phyloP scores from a whole-genome alignment of 169 alveolate genomes.

The Plasmodium reichenowi region DNA sequence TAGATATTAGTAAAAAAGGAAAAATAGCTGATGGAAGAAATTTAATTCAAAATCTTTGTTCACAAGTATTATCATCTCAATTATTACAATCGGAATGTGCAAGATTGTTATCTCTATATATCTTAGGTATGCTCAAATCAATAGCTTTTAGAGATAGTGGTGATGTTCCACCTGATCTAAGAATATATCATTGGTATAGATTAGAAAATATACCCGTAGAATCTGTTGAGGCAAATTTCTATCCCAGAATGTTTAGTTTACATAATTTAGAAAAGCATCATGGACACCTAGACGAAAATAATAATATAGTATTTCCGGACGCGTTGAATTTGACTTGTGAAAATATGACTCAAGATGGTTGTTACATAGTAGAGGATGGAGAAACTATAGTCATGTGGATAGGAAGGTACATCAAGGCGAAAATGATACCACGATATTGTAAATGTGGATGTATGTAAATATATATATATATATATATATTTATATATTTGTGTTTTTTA shows the following conservation, averaged over 20 bases:
- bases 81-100: conserved; percentile 76
- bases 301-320: conserved; percentile 77
- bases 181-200: conserved; percentile 88
- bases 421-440: neutral
- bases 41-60: conserved; percentile 85
- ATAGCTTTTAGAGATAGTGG: conserved; percentile 87
- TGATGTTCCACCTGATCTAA: conserved; percentile 85
- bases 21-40: conserved; percentile 89
- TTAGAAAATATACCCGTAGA: conserved; percentile 84
- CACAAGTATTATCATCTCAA: conserved; percentile 82
- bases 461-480: neutral
- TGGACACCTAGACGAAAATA: conserved; percentile 76
- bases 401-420: conserved; percentile 82
- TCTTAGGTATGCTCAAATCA: conserved; percentile 88
- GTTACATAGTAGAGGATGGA: conserved; percentile 91
- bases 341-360: conserved; percentile 89
- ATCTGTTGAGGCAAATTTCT: conserved; percentile 84
- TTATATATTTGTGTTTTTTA: conserved; percentile 1
- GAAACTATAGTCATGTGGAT: conserved; percentile 91
- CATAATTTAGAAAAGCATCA: conserved; percentile 80
- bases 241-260: conserved; percentile 88
- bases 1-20: conserved; percentile 80
- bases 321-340: conserved; percentile 87
- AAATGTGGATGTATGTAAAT: neutral
- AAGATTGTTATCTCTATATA: conserved; percentile 79